Evolutionary conservation across 129 eudicot genomes (phyloP).

Genomic region (Saposhnikovia divaricata): DNA sequence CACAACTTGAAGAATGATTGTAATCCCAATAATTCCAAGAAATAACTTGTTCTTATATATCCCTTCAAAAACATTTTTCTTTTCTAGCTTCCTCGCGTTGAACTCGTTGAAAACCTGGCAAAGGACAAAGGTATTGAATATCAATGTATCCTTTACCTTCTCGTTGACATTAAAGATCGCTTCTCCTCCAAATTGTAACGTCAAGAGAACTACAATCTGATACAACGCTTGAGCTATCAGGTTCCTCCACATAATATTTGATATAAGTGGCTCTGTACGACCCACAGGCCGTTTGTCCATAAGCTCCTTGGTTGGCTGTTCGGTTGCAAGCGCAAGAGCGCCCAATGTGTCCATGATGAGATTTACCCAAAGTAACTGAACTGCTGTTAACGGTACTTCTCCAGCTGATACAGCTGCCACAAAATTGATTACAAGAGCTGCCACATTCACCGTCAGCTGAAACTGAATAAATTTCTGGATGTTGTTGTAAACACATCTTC

Average conservation of each 20-base stretch:
- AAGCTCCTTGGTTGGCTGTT: conserved; percentile 29
- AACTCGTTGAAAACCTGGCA: conserved; percentile 57
- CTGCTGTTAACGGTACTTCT: conserved; percentile 39
- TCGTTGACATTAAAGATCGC: conserved; percentile 23
- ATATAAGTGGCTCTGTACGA: conserved; percentile 39
- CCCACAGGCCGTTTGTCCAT: conserved; percentile 36
- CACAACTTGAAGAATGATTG: conserved; percentile 38
- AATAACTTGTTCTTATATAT: conserved; percentile 36
- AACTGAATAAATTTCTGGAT: conserved; percentile 59
- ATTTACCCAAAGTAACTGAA: conserved; percentile 45
- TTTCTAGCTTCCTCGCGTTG: conserved; percentile 42
- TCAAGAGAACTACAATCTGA: conserved; percentile 31
- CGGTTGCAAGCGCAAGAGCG: conserved; percentile 40
- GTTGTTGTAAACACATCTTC: conserved; percentile 49
- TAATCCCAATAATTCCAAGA: conserved; percentile 38
- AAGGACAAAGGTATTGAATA: conserved; percentile 44
- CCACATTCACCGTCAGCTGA: conserved; percentile 49
- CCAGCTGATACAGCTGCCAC: conserved; percentile 46
- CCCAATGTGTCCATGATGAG: conserved; percentile 44
- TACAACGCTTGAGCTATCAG: conserved; percentile 34
- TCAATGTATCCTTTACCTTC: conserved; percentile 34
- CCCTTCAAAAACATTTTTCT: conserved; percentile 40
- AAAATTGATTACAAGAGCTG: conserved; percentile 44
- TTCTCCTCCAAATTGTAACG: conserved; percentile 36
- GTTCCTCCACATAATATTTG: conserved; percentile 61